These are phyloP conservation scores for Geotrichum macrosporum DNA, from an alignment of 1,139 yeast genomes.

Conservation along the genomic window DNA sequence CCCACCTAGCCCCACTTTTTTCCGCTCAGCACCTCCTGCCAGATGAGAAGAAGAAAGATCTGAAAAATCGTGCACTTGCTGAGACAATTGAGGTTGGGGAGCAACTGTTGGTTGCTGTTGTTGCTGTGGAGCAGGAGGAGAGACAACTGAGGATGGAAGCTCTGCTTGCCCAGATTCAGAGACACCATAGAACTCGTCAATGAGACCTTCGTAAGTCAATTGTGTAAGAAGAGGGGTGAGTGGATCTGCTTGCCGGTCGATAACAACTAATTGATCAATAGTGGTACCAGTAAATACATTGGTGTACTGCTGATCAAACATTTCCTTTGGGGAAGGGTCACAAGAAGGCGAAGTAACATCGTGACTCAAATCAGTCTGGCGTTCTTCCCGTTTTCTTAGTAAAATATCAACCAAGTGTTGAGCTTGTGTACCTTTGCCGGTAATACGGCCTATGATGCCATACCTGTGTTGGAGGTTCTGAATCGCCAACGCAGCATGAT, in stretches of 20 bases:
- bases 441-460: constrained; percentile 43
- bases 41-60: constrained; percentile 8
- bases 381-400: constrained; percentile 29
- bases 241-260: constrained; percentile 75
- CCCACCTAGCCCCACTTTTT: constrained; percentile 39
- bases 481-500: constrained; percentile 42
- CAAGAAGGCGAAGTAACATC: constrained; percentile 9
- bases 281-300: constrained; percentile 35
- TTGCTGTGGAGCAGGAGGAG: constrained; percentile 21
- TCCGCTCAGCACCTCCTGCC: constrained; percentile 18
- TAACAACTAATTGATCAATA: constrained; percentile 52
- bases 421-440: constrained; percentile 48
- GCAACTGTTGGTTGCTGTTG: constrained; percentile 10
- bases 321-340: constrained; percentile 17
- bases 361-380: constrained; percentile 28
- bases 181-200: constrained; percentile 64
- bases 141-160: constrained; percentile 36
- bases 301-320: constrained; percentile 33
- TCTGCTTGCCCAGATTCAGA: constrained; percentile 47
- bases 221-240: constrained; percentile 70
- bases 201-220: constrained; percentile 73
- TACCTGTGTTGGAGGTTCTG: constrained; percentile 37
- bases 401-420: constrained; percentile 40
- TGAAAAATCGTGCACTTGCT: constrained; percentile 7
- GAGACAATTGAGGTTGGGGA: constrained; percentile 7